Conservation (phyloP, 495 filamentous ascomycete genomes). For the Neohortaea acidophila region DNA sequence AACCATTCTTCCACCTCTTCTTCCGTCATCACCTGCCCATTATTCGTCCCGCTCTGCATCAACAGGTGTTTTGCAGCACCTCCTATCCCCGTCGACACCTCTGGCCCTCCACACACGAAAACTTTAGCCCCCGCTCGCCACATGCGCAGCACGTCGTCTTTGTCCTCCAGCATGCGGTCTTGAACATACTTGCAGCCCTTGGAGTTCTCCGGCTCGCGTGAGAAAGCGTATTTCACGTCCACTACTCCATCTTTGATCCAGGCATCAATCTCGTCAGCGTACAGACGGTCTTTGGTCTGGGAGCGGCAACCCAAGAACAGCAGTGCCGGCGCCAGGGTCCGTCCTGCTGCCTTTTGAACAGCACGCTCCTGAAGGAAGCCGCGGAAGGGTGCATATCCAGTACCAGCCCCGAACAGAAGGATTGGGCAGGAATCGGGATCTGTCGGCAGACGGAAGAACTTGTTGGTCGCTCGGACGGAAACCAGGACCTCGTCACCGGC, state of each 20-base stretch:
- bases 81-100: not conserved
- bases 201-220: constrained; percentile 11
- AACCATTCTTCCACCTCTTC: constrained; percentile 9
- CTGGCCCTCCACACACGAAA: too few relatives aligned
- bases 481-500: constrained; percentile 48
- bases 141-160: too few relatives aligned
- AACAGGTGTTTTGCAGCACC: constrained; percentile 1
- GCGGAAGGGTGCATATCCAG: constrained; percentile 24
- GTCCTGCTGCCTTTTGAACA: constrained; percentile 7
- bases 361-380: constrained; percentile 27
- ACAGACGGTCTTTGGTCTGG: constrained; percentile 15
- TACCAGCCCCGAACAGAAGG: constrained; percentile 25
- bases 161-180: constrained; percentile 20
- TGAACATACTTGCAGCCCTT: constrained; percentile 22
- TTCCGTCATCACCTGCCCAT: constrained; percentile 2
- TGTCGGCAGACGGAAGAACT: constrained; percentile 50
- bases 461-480: constrained; percentile 39
- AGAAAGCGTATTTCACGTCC: constrained; percentile 19
- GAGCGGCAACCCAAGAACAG: constrained; percentile 24
- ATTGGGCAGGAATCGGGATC: constrained; percentile 47
- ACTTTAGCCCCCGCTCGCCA: too few relatives aligned
- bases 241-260: constrained; percentile 21
- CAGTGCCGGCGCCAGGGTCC: constrained; percentile 21
- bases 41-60: not conserved
- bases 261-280: constrained; percentile 14